These are phyloP conservation scores for Rehmannia glutinosa DNA, from an alignment of 257 asterid genomes.

Conservation along the genomic window DNA sequence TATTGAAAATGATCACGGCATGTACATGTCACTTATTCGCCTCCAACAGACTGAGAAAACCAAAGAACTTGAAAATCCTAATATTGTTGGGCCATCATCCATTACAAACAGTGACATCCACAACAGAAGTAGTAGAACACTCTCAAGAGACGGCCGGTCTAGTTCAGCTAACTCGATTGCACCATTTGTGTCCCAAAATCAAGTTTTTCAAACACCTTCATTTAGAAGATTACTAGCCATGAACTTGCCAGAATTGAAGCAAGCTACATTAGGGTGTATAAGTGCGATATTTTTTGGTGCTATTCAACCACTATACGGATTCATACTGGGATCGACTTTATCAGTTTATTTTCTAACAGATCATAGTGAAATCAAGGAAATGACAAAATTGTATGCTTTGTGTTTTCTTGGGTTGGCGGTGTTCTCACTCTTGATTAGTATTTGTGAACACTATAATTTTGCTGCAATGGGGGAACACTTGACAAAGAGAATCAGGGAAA, in stretches of 20 bases:
- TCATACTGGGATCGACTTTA: conserved; percentile 48
- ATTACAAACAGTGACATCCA: too few species aligned
- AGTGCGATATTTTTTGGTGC: conserved; percentile 62
- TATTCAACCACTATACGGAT: conserved; percentile 57
- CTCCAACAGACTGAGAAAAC: conserved; percentile 41
- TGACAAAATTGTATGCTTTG: conserved; percentile 34
- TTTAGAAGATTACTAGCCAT: conserved; percentile 54
- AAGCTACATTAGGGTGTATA: conserved; percentile 47
- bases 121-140: too few species aligned
- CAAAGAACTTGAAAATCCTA: conserved; percentile 23
- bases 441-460: conserved; percentile 61
- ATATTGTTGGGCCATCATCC: too few species aligned
- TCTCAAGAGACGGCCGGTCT: too few species aligned
- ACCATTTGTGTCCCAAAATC: conserved; percentile 21
- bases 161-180: conserved; percentile 43
- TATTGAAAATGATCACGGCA: conserved; percentile 26
- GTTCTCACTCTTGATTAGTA: conserved; percentile 44
- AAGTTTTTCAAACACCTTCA: conserved; percentile 45
- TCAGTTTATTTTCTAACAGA: conserved; percentile 46
- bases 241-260: conserved; percentile 78
- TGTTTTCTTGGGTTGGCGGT: conserved; percentile 56
- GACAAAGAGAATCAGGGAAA: too few species aligned
- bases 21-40: conserved; percentile 49
- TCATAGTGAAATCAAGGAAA: conserved; percentile 46
- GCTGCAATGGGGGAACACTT: too few species aligned